Conservation (phyloP, 192 early-diverging fungal species). For the Coemansia umbellata region DNA sequence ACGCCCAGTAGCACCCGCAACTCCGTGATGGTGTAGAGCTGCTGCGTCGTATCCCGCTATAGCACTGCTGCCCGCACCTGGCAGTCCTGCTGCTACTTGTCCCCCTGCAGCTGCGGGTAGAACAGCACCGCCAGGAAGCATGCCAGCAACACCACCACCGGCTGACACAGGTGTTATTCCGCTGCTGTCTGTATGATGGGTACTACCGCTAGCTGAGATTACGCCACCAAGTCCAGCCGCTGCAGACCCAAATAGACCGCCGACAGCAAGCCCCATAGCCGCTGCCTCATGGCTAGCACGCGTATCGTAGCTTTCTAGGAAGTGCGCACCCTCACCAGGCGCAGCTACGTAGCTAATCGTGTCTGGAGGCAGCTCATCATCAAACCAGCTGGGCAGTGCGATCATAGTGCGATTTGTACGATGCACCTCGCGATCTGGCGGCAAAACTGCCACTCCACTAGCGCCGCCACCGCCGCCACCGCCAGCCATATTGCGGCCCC, state of each 20-base stretch:
- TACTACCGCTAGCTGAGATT: not conserved
- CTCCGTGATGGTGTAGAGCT: too few relatives aligned
- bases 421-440: constrained; percentile 34
- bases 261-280: constrained; percentile 9
- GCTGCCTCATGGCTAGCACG: constrained; percentile 32
- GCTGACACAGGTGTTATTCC: too few relatives aligned
- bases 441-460: not conserved
- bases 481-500: constrained; percentile 12
- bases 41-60: too few relatives aligned
- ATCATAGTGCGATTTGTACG: constrained; percentile 45
- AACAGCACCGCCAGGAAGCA: too few relatives aligned
- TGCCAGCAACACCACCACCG: too few relatives aligned
- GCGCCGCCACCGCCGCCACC: not conserved
- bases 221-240: not conserved
- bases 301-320: constrained; percentile 38
- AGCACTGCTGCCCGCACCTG: too few relatives aligned
- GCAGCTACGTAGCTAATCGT: constrained; percentile 41
- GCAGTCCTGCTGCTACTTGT: too few relatives aligned
- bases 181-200: not conserved
- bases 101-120: too few relatives aligned
- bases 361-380: constrained; percentile 42
- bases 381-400: constrained; percentile 40
- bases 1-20: too few relatives aligned
- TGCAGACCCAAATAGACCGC: not conserved
- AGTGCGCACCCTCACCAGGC: constrained; percentile 47